phyloP scores from a whole-genome alignment of 1,284 basidiomycete genomes.

The Anthracocystis setariae region DNA sequence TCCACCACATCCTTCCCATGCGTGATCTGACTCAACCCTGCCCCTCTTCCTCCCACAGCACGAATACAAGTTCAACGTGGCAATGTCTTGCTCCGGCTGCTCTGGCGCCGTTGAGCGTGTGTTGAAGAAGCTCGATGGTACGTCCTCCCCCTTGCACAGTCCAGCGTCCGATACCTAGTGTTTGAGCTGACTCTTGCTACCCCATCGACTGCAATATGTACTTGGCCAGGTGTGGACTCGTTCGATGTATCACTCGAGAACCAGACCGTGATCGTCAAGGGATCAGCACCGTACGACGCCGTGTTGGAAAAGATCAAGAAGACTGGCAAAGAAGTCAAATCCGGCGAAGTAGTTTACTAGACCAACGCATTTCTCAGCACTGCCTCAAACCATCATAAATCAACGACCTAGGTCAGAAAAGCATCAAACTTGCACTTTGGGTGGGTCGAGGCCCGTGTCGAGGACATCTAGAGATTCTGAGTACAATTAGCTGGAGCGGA shows the following conservation, averaged over 20 bases:
- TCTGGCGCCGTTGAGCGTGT: slow-evolving; percentile 81
- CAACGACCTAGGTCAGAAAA: too few species aligned
- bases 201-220: background rate
- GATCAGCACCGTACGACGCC: slow-evolving; percentile 75
- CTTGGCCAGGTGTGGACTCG: slow-evolving; percentile 49
- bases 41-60: too few species aligned
- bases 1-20: background rate
- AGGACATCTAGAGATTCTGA: too few species aligned
- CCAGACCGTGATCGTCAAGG: slow-evolving; percentile 79
- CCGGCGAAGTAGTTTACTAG: slow-evolving; percentile 40
- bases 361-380: background rate
- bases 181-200: background rate
- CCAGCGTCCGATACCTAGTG: background rate
- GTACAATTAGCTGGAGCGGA: too few species aligned
- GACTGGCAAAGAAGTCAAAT: slow-evolving; percentile 81
- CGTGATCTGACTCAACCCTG: too few species aligned
- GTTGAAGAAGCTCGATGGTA: slow-evolving; percentile 77
- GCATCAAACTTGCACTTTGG: too few species aligned
- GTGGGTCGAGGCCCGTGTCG: too few species aligned
- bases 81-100: slow-evolving; percentile 85
- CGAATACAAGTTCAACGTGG: slow-evolving; percentile 75
- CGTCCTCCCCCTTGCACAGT: slow-evolving; percentile 24
- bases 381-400: too few species aligned
- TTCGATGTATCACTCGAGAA: slow-evolving; percentile 74
- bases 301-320: slow-evolving; percentile 81